Base-by-base conservation (phyloP, 495 filamentous ascomycete species). In the Amniculicola lignicola region DNA sequence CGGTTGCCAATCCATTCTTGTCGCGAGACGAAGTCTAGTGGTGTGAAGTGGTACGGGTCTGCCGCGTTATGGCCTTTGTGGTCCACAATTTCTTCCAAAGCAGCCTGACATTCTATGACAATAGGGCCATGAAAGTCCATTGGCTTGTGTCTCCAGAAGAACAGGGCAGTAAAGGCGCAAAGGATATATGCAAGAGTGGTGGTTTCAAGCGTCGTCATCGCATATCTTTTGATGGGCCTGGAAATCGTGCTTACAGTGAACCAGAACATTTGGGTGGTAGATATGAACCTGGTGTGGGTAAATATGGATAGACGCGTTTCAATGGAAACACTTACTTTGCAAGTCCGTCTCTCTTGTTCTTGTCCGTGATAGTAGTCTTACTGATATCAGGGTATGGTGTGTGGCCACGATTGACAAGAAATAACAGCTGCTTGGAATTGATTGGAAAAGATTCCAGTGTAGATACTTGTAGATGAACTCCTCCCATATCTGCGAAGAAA, bases 401-500 rank as follows among this genome's bases (percentile, higher is more conserved):
- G 54, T 70, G 59, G 1, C 46, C 37, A 0, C 61, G 31, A 12
- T 25, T 31, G 4, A 72, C 51, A 0, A 73, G 51, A 27, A 64
- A 72, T 4, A 51, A 22, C 0, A 72, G 41, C 42, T 73, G 70
- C 27, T 69, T 51, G 6, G 46, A 46, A 43, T 68, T 60, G 19
- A 72, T 37, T 2, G 70, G 63, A 40, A 73, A 72, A 4, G 63
- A 41, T 14, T 40, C 25, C 39, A 45, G 38, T 22, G 65, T 62
- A 2, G 23, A 39, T 1, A 61, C 16, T 24, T 65, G 42, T 10
- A 71, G 49, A 10, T 59, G 15, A 38, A 72, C 40, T 0, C 65
- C 70, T 7, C 70, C 70, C 65, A 69, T 70, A 19, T 73, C 61
- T 4, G 70, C 70, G 43, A 66, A 72, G 49, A 72, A 72, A 0